Evolutionary conservation across 768 basidiomycete genomes (phyloP), one percentile per base, ranked within the genome.

Genomic region (Leccinum rimulosum): DNA sequence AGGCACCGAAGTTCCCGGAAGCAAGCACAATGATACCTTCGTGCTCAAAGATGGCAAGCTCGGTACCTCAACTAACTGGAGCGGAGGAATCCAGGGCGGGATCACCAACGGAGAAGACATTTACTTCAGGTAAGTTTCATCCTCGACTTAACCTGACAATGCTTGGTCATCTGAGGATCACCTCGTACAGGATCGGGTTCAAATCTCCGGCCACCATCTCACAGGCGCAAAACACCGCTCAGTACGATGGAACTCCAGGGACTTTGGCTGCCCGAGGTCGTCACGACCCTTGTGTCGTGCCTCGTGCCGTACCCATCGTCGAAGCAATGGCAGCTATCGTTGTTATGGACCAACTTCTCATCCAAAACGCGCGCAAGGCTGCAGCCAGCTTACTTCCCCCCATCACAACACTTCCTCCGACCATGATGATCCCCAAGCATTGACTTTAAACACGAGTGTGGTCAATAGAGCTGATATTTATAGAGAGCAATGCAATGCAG

Each of bases 171-270:
- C 54, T 70, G 56, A 63, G 58, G 43, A 54, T 56, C 53, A n/a
- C 48, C n/a, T 55, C 22, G 1, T 55, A 45, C 55, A 97, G 95
- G 58, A 82, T 98, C 66, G 95, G 91, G 10, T 99, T 99, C 85
- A 99, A 99, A 77, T 93, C 93, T 17, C 97, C 97, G 56, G 97
- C 97, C 50, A 99, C 97, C 56, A 99, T 99, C 72, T 91, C 94
- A 25, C 94, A 92, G 72, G 79, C 86, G 30, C 97, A 99, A 75
- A 73, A 79, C 51, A 99, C 97, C 27, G 93, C 89, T 11, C 89
- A 91, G 73, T 99, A 99, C 73, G 88, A 97, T 70, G 97, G 97
- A 30, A 91, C 92, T 10, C 78, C 84, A 1, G 97, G 97, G 27
- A 83, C 82, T 40, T 83, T 99, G 55, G 94, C 94, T 12, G 91